Evolutionary conservation across 208 protist species (phyloP), one percentile per base, ranked within the genome.

Genomic region (Leishmania major): DNA sequence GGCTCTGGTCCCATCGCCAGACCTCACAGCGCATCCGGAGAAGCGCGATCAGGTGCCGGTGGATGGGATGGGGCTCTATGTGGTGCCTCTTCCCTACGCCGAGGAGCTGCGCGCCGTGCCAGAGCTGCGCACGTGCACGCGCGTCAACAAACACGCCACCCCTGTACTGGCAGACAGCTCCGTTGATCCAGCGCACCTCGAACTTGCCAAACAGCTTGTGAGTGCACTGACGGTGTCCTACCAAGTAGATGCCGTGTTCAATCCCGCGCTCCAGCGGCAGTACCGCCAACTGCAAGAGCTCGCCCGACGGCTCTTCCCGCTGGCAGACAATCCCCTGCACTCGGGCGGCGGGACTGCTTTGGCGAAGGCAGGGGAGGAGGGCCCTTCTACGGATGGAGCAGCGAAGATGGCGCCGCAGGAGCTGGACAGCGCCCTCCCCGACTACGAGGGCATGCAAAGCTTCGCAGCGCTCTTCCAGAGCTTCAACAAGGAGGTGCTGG

Each of bases 31-130:
- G 49, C 31, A 83, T 25, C 76, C 60, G 19, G 80, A 71, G 66
- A 62, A 59, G 70, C 75, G 62, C 45, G 43, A 53, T 57, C 79
- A 82, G 84, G 60, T 84, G 35, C 89, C 91, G 10, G 86, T 83
- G 45, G 79, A 95, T 62, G 92, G 93, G 53, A 64, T 95, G 71
- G 95, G 95, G n/a, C 80, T 98, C 17, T 93, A 96, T 75, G 78
- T 97, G 51, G 84, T 98, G 31, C 91, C 91, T 31, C 80, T 98
- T 19, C 93, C 96, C 19, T 98, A 93, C 79, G 94, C 93, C 3
- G 94, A 97, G 35, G 96, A 96, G 62, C 73, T 97, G 22, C 88
- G 94, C 53, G 43, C 53, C 1, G 55, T 95, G 31, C 88, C 90
- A 2, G 43, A 83, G 2, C 70, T 88, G 60, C n/a, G 75, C 57